Percentiles rank a stretch among this genome's conserved stretches.
Evolutionary conservation across 768 basidiomycete genomes (phyloP).

Genomic region (Russula dissimulans): DNA sequence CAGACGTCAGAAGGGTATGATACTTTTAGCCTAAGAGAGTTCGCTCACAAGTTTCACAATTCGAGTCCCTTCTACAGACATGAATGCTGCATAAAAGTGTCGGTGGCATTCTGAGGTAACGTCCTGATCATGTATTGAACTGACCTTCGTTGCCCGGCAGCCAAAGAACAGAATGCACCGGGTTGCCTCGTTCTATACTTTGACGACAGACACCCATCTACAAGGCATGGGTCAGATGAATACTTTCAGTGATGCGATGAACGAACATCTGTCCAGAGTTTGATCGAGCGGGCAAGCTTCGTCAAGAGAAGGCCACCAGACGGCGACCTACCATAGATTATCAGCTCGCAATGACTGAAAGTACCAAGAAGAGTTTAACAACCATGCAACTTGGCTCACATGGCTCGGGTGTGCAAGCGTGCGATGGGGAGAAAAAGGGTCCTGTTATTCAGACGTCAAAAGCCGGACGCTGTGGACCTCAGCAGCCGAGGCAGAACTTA

Average conservation of each 20-base stretch:
- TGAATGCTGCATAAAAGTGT: constrained; percentile 38
- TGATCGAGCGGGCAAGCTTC: constrained; percentile 52
- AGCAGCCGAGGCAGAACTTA: constrained; percentile 25
- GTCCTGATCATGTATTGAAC: neutral
- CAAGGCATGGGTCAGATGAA: neutral
- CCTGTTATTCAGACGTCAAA: constrained; percentile 28
- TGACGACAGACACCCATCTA: constrained; percentile 61
- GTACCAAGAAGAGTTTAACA: neutral
- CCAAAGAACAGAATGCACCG: constrained; percentile 61
- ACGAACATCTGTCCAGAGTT: constrained; percentile 63
- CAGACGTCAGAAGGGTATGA: neutral
- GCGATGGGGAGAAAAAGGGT: constrained; percentile 48
- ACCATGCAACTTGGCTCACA: constrained; percentile 72
- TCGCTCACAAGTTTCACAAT: constrained; percentile 49
- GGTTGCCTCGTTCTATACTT: constrained; percentile 47
- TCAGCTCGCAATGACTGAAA: neutral
- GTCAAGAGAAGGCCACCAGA: constrained; percentile 53
- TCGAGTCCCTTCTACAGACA: constrained; percentile 58
- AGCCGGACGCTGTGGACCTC: neutral
- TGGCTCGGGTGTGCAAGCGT: constrained; percentile 64
- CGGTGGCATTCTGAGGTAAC: neutral
- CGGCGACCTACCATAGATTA: constrained; percentile 42
- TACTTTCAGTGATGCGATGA: neutral
- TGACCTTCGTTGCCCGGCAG: constrained; percentile 52
- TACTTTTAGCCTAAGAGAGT: neutral